phyloP scores from a whole-genome alignment of 2,329 filamentous ascomycete genomes.

The Pseudogymnoascus sp. region DNA sequence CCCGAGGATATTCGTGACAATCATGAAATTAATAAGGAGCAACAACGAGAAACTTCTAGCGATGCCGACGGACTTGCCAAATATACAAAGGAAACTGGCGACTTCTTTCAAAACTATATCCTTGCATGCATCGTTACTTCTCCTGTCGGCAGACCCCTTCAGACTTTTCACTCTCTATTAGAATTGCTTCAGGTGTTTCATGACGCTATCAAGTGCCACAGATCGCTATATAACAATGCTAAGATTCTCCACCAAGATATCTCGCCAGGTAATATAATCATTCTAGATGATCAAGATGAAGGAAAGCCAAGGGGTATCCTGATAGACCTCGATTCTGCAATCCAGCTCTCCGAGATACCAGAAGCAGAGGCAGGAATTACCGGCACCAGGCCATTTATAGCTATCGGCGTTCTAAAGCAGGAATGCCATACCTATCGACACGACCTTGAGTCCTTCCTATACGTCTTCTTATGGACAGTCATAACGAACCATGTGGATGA shows the following conservation, averaged over 20 bases:
- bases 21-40: neutral
- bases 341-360: conserved; percentile 13
- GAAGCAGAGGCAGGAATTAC: conserved; percentile 12
- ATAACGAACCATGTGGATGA: conserved; percentile 19
- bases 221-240: neutral
- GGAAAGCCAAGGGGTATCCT: conserved; percentile 18
- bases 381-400: conserved; percentile 23
- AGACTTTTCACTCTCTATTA: neutral
- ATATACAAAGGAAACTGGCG: neutral
- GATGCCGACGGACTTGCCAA: neutral
- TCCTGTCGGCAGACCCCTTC: neutral
- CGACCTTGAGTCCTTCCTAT: conserved; percentile 24
- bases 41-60: no score
- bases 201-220: neutral
- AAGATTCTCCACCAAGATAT: neutral
- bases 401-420: conserved; percentile 21
- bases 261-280: conserved; percentile 5
- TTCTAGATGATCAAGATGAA: conserved; percentile 19
- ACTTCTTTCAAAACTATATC: neutral
- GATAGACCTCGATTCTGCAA: conserved; percentile 24
- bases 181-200: neutral
- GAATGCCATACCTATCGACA: conserved; percentile 22
- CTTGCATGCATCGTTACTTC: neutral
- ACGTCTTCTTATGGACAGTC: conserved; percentile 23
- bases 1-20: no score